phyloP scores from a whole-genome alignment of 73 alveolate species.

The Tetrahymena malaccensis region DNA sequence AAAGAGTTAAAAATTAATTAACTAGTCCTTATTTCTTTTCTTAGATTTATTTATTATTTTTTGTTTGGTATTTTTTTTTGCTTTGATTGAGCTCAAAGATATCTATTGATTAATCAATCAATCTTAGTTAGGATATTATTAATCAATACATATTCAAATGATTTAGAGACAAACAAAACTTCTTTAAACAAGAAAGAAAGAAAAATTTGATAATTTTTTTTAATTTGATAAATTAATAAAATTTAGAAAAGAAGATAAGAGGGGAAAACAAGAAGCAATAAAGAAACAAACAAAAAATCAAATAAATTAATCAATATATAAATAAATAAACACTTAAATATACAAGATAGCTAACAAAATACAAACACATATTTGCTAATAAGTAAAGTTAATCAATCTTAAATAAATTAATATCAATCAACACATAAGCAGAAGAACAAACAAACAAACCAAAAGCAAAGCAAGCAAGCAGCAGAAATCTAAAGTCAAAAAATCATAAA shows the following conservation, averaged over 20 bases:
- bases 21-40: not conserved
- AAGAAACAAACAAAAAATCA: not conserved
- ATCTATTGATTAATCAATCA: too few relatives aligned
- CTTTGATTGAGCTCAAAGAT: not conserved
- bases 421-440: not conserved
- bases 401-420: not conserved
- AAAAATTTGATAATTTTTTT: not conserved
- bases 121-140: not conserved
- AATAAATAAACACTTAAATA: not conserved
- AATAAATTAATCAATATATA: not conserved
- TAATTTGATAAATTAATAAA: not conserved
- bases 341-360: too few relatives aligned
- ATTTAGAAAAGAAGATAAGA: not conserved
- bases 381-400: not conserved
- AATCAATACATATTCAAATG: not conserved
- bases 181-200: not conserved
- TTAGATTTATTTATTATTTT: too few relatives aligned
- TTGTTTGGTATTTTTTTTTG: not conserved
- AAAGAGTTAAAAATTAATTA: not conserved
- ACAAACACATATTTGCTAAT: not conserved
- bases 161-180: not conserved
- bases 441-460: not conserved
- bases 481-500: not conserved
- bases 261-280: not conserved
- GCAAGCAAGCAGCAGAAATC: not conserved